Conservation (phyloP, 1,139 yeast genomes). For the Magnusiomyces sp. region DNA sequence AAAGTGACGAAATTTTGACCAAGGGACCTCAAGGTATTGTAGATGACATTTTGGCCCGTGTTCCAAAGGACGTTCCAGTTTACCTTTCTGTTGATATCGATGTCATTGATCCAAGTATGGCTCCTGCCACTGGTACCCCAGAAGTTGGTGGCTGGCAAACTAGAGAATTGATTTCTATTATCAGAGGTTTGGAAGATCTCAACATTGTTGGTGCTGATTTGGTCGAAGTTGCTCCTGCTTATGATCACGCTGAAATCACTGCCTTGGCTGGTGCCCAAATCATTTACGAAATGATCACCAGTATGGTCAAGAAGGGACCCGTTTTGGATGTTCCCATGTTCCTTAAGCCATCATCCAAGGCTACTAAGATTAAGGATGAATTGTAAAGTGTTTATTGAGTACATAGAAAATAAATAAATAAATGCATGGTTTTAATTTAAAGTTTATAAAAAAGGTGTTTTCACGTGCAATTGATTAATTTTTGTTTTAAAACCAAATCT, state of each 20-base stretch:
- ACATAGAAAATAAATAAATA: no score
- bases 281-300: conserved; percentile 58
- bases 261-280: conserved; percentile 72
- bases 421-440: no score
- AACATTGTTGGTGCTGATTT: conserved; percentile 70
- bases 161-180: conserved; percentile 57
- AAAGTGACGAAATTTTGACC: conserved; percentile 64
- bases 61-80: conserved; percentile 51
- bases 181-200: conserved; percentile 49
- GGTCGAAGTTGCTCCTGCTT: conserved; percentile 71
- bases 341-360: neutral
- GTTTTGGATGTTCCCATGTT: conserved; percentile 5
- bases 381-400: no score
- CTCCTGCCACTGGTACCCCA: conserved; percentile 79
- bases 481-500: no score
- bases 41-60: conserved; percentile 43
- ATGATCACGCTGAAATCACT: conserved; percentile 62
- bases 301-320: conserved; percentile 59
- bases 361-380: conserved; percentile 3
- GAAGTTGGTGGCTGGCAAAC: conserved; percentile 79
- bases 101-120: conserved; percentile 72
- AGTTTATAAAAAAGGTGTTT: no score
- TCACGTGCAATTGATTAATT: no score
- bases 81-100: conserved; percentile 70
- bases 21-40: conserved; percentile 38